phyloP scores from a whole-genome alignment of 1,139 yeast genomes.

The Arxiozyma slooffiae region DNA sequence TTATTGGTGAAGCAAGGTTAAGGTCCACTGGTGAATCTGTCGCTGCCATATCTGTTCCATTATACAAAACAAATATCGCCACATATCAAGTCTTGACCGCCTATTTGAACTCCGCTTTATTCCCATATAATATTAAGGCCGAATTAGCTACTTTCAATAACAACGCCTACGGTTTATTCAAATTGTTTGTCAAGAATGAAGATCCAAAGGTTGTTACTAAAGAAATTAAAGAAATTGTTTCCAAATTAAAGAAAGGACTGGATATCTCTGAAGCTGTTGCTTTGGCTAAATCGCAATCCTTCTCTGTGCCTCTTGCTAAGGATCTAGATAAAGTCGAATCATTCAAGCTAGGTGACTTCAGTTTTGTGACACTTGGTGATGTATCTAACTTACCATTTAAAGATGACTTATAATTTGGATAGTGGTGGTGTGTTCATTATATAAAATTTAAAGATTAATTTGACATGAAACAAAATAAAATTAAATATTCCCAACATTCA shows the following conservation, averaged over 20 bases:
- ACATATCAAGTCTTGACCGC: conserved; percentile 65
- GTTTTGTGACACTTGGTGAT: conserved; percentile 88
- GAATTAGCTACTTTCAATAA: conserved; percentile 59
- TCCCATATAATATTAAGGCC: conserved; percentile 43
- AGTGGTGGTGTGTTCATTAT: not conserved
- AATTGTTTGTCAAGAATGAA: conserved; percentile 54
- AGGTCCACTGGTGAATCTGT: conserved; percentile 55
- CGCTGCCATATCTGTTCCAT: conserved; percentile 78
- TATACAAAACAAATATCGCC: conserved; percentile 51
- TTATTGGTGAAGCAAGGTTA: conserved; percentile 67
- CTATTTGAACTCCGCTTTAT: conserved; percentile 56
- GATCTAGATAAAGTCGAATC: conserved; percentile 29
- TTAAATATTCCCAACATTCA: not conserved
- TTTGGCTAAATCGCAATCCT: conserved; percentile 33
- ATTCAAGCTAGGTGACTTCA: conserved; percentile 55
- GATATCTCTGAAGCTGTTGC: conserved; percentile 38
- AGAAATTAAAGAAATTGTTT: conserved; percentile 49
- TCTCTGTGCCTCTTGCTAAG: not conserved
- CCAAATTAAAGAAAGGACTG: conserved; percentile 49
- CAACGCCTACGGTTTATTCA: conserved; percentile 61
- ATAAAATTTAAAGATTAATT: no score
- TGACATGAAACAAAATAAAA: not conserved
- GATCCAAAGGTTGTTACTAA: conserved; percentile 49
- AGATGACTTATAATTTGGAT: conserved; percentile 51
- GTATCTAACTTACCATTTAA: conserved; percentile 79